Conservation (phyloP, 2,329 filamentous ascomycete genomes). For the Botrytis cinerea region DNA sequence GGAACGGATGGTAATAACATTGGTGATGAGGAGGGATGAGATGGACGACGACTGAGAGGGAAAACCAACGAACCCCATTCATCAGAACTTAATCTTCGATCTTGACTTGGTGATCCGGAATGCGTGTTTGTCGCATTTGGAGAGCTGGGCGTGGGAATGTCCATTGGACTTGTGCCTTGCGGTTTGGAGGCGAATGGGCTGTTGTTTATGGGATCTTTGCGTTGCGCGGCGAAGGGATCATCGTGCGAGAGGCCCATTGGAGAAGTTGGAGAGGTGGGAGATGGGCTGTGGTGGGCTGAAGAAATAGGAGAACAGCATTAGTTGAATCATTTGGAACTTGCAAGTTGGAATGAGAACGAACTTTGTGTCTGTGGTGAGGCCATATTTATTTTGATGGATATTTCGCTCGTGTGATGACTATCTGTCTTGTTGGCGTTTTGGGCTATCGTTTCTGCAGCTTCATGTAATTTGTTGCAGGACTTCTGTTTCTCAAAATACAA, state of each 20-base stretch:
- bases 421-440: neutral
- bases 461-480: neutral
- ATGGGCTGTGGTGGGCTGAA: constrained; percentile 10
- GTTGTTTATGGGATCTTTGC: constrained; percentile 10
- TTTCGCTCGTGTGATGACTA: neutral
- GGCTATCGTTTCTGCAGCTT: constrained; percentile 10
- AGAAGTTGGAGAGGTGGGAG: neutral
- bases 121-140: constrained; percentile 8
- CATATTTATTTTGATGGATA: neutral
- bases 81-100: constrained; percentile 25
- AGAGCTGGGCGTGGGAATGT: neutral
- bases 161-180: constrained; percentile 1
- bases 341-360: neutral
- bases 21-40: constrained; percentile 4
- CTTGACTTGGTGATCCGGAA: constrained; percentile 9
- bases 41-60: constrained; percentile 3
- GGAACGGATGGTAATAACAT: constrained; percentile 8
- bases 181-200: neutral
- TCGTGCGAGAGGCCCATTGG: neutral
- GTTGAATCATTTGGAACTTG: neutral
- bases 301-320: neutral
- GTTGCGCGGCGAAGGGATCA: constrained; percentile 19
- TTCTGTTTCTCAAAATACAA: neutral
- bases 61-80: constrained; percentile 25
- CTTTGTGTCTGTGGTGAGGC: constrained; percentile 21